phyloP scores from a whole-genome alignment of 768 basidiomycete genomes.

The Aureoboletus auriporus region DNA sequence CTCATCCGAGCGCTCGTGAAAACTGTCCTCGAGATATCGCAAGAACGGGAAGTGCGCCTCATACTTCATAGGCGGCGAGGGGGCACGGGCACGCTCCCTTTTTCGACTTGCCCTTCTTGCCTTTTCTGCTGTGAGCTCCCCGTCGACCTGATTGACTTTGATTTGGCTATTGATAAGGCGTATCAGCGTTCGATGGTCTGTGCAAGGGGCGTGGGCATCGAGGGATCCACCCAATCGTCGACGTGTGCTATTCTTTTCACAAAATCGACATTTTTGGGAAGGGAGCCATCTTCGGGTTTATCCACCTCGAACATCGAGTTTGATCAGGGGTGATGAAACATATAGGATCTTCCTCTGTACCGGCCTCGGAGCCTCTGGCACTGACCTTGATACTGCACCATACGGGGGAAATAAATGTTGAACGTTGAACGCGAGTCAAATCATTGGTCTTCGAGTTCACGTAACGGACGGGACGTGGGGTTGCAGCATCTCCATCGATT shows the following conservation, averaged over 20 bases:
- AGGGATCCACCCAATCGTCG: slow-evolving; percentile 70
- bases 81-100: slow-evolving; percentile 34
- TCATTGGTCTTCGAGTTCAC: slow-evolving; percentile 44
- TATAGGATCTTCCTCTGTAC: slow-evolving; percentile 70
- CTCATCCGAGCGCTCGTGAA: slow-evolving; percentile 24
- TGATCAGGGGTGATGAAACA: slow-evolving; percentile 67
- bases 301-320: slow-evolving; percentile 29
- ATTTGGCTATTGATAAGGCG: slow-evolving; percentile 24
- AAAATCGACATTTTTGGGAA: slow-evolving; percentile 27
- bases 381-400: slow-evolving; percentile 31
- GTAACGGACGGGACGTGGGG: slow-evolving; percentile 24
- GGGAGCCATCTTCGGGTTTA: slow-evolving; percentile 14
- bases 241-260: slow-evolving; percentile 32
- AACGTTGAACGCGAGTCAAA: slow-evolving; percentile 51
- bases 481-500: slow-evolving; percentile 23
- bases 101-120: slow-evolving; percentile 33
- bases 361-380: slow-evolving; percentile 50
- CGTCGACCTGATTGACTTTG: slow-evolving; percentile 26
- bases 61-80: slow-evolving; percentile 23
- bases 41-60: slow-evolving; percentile 62
- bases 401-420: slow-evolving; percentile 41
- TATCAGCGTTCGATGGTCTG: slow-evolving; percentile 19
- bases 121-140: slow-evolving; percentile 24
- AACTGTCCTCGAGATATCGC: slow-evolving; percentile 40
- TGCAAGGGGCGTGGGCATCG: slow-evolving; percentile 39